A percentile compares a stretch with the other conserved stretches of the same genome.
Conservation (phyloP, 192 early-diverging fungal species). For the Coemansia sp. region DNA sequence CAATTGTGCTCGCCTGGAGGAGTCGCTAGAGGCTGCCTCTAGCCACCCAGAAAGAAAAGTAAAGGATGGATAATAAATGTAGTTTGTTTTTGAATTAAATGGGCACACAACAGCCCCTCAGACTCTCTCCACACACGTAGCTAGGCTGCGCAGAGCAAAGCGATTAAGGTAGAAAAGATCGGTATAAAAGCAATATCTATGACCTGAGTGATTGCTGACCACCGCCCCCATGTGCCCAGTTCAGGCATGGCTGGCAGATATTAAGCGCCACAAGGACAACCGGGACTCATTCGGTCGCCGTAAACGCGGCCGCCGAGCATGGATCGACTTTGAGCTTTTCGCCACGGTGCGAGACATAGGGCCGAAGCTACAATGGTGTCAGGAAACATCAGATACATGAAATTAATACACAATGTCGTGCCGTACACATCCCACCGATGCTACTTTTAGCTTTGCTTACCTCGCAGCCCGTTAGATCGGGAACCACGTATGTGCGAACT, state of each 20-base stretch:
- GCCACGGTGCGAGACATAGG: constrained; percentile 48
- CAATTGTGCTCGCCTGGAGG: background rate
- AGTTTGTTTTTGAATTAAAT: background rate
- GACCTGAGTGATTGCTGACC: background rate
- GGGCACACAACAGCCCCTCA: background rate
- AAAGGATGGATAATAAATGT: background rate
- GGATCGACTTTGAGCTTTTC: constrained; percentile 45
- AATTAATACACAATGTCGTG: background rate
- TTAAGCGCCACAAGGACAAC: background rate
- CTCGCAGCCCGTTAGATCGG: constrained; percentile 42
- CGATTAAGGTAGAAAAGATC: background rate
- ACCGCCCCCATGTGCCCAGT: background rate
- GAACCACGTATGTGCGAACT: constrained; percentile 55
- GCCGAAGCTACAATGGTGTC: constrained; percentile 32
- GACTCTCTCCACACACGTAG: background rate
- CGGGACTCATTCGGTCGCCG: constrained; percentile 4
- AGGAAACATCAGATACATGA: background rate
- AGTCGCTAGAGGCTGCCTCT: background rate
- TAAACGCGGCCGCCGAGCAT: constrained; percentile 22
- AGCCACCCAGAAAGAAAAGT: background rate
- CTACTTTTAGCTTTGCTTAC: constrained; percentile 12
- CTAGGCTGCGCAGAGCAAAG: background rate
- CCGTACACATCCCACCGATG: background rate
- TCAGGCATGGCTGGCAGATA: constrained; percentile 5
- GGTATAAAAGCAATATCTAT: background rate